phyloP scores from a whole-genome alignment of 352 stramenopile genomes.

The Phytophthora quininea region DNA sequence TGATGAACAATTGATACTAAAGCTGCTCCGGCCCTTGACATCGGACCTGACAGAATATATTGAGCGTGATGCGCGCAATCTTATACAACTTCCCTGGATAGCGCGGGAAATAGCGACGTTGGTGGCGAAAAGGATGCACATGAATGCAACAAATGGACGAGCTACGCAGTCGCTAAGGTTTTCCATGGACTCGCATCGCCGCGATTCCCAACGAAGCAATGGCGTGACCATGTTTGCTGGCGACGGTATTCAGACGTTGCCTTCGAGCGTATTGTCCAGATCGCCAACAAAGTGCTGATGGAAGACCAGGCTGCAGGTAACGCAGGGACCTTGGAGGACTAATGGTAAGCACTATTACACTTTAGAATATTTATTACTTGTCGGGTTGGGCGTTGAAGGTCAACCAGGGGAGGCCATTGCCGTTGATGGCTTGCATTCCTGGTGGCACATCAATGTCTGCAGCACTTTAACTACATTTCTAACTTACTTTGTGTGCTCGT shows the following conservation, averaged over 20 bases:
- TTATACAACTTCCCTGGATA: slow-evolving; percentile 37
- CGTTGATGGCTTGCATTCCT: slow-evolving; percentile 1
- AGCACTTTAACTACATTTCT: neutral
- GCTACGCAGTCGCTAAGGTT: slow-evolving; percentile 74
- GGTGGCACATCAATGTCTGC: neutral
- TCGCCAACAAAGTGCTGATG: slow-evolving; percentile 59
- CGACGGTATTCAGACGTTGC: slow-evolving; percentile 66
- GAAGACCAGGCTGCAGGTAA: slow-evolving; percentile 22
- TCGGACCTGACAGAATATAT: slow-evolving; percentile 55
- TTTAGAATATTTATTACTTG: slow-evolving; percentile 21
- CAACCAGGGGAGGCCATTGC: slow-evolving; percentile 13
- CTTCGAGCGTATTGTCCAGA: slow-evolving; percentile 76
- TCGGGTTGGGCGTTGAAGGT: slow-evolving; percentile 5
- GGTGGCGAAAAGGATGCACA: slow-evolving; percentile 24
- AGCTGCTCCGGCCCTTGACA: slow-evolving; percentile 57
- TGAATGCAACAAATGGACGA: slow-evolving; percentile 49
- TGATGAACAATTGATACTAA: slow-evolving; percentile 45
- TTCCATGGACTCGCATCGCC: slow-evolving; percentile 79
- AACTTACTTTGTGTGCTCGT: neutral
- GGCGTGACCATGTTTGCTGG: slow-evolving; percentile 74
- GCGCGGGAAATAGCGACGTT: slow-evolving; percentile 6
- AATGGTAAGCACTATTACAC: slow-evolving; percentile 5
- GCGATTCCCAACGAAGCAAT: slow-evolving; percentile 59
- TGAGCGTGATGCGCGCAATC: slow-evolving; percentile 51
- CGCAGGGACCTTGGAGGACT: neutral